A percentile compares a stretch with the other conserved stretches of the same genome.
Conservation (phyloP, 1,139 yeast species). For the Suhomyces panamericanus region DNA sequence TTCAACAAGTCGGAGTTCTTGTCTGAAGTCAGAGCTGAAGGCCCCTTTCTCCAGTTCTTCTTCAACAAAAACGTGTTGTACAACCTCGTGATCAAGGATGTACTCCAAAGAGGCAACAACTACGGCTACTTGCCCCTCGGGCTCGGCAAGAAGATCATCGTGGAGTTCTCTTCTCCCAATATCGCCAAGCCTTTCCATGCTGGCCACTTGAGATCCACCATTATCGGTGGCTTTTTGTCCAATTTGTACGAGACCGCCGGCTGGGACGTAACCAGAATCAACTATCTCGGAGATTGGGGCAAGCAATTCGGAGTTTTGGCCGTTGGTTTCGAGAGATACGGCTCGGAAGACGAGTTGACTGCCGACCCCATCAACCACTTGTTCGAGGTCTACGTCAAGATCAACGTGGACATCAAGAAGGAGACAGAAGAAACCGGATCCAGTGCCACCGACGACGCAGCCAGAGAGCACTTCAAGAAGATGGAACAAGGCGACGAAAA, state of each 20-base stretch:
- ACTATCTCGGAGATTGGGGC: constrained; percentile 99
- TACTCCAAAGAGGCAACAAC: constrained; percentile 55
- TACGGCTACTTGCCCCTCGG: constrained; percentile 84
- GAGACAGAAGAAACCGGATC: constrained; percentile 56
- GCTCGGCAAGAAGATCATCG: constrained; percentile 64
- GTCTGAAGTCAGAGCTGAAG: constrained; percentile 74
- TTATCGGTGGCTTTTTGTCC: constrained; percentile 94
- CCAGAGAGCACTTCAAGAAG: constrained; percentile 80
- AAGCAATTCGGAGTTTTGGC: constrained; percentile 97
- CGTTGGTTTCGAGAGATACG: constrained; percentile 85
- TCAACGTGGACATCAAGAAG: constrained; percentile 74
- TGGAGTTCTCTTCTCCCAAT: constrained; percentile 96
- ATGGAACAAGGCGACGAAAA: constrained; percentile 94
- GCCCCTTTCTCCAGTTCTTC: constrained; percentile 89
- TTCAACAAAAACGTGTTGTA: constrained; percentile 67
- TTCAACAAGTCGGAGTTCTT: constrained; percentile 70
- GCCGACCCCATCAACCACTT: constrained; percentile 91
- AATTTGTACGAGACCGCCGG: constrained; percentile 89
- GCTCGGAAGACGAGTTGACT: constrained; percentile 69
- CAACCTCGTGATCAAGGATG: constrained; percentile 69
- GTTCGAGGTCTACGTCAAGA: constrained; percentile 88
- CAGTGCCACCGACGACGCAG: constrained; percentile 72
- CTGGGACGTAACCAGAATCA: constrained; percentile 85
- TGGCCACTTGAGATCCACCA: constrained; percentile 96
- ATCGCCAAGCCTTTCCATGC: constrained; percentile 99